Evolutionary conservation across 2,329 filamentous ascomycete species (phyloP).

Genomic region (Fusarium sp.): DNA sequence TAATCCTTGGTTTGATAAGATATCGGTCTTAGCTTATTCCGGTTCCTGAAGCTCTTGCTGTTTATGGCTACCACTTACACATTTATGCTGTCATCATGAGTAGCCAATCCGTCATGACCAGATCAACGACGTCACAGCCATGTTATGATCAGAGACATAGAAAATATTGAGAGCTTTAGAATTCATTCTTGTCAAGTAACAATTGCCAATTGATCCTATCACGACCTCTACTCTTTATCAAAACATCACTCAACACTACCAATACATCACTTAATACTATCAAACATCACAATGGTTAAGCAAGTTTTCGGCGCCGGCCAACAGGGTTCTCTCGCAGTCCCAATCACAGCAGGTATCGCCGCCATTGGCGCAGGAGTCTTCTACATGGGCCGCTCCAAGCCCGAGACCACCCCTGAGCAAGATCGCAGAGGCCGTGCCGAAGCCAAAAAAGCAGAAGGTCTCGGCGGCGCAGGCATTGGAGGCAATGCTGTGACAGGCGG

Average conservation of each 20-base stretch:
- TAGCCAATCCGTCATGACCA: constrained; percentile 35
- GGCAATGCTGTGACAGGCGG: constrained; percentile 49
- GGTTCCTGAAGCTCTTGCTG: constrained; percentile 17
- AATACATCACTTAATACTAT: constrained; percentile 3
- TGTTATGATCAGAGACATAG: constrained; percentile 5
- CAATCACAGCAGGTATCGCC: constrained; percentile 35
- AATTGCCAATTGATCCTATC: constrained; percentile 12
- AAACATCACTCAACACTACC: not conserved
- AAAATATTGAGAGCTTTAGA: constrained; percentile 6
- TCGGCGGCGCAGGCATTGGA: constrained; percentile 51
- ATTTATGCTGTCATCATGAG: constrained; percentile 44
- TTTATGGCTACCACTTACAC: constrained; percentile 23
- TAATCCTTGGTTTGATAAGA: not conserved
- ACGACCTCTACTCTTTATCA: not conserved
- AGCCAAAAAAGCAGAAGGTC: constrained; percentile 49
- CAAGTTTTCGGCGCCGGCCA: constrained; percentile 33
- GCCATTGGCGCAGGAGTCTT: constrained; percentile 44
- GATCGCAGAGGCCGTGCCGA: constrained; percentile 41
- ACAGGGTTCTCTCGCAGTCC: constrained; percentile 35
- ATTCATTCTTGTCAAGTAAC: not conserved
- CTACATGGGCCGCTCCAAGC: constrained; percentile 31
- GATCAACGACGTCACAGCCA: constrained; percentile 39
- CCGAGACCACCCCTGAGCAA: constrained; percentile 24
- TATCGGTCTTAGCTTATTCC: constrained; percentile 14
- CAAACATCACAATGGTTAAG: constrained; percentile 27